phyloP scores from a whole-genome alignment of 257 asterid genomes.

The Gardenia jasminoides region DNA sequence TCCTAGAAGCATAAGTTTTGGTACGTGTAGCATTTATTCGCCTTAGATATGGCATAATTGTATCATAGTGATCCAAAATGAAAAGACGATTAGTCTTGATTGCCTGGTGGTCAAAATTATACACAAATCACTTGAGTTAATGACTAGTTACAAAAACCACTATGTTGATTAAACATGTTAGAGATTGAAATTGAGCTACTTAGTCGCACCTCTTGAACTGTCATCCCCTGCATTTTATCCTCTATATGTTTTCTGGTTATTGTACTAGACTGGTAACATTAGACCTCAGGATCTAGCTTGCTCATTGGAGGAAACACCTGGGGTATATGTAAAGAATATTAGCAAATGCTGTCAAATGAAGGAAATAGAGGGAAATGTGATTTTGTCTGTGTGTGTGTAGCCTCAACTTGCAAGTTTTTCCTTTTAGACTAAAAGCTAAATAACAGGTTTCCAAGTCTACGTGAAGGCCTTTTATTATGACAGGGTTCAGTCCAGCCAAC shows the following conservation, averaged over 20 bases:
- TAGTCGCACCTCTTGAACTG: slow-evolving; percentile 46
- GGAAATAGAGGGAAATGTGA: neutral
- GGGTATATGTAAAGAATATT: neutral
- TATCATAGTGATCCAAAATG: slow-evolving; percentile 70
- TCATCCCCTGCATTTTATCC: slow-evolving; percentile 45
- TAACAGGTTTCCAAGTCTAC: slow-evolving; percentile 26
- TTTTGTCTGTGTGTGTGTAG: neutral
- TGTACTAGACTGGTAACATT: slow-evolving; percentile 61
- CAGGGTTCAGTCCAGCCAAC: slow-evolving; percentile 78
- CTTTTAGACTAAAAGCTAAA: neutral
- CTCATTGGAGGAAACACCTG: slow-evolving; percentile 78
- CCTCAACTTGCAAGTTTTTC: neutral
- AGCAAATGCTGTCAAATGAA: neutral
- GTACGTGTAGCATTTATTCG: slow-evolving; percentile 53
- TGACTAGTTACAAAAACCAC: neutral
- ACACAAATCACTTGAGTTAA: neutral
- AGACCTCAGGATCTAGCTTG: slow-evolving; percentile 50
- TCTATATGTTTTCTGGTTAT: slow-evolving; percentile 47
- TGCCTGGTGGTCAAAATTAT: slow-evolving; percentile 35
- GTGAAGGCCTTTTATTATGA: slow-evolving; percentile 56
- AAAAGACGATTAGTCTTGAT: slow-evolving; percentile 43
- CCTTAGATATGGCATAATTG: slow-evolving; percentile 60
- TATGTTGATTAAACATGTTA: neutral
- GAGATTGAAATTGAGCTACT: neutral
- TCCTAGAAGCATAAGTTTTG: slow-evolving; percentile 67